phyloP scores from a whole-genome alignment of 148 eudicot genomes.

The Persicaria maculosa region DNA sequence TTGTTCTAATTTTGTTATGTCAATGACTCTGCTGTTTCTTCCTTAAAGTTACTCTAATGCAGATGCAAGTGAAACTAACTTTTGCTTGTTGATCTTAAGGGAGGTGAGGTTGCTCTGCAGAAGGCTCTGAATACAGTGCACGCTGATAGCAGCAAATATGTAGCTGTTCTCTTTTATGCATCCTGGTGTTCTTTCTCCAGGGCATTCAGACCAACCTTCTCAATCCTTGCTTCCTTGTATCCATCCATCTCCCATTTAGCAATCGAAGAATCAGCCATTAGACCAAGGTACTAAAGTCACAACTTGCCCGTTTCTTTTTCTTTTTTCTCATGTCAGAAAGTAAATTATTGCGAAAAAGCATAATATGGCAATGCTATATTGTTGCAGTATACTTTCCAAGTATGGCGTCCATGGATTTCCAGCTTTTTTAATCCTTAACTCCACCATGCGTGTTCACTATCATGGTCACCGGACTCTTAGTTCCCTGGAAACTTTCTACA shows the following conservation, averaged over 20 bases:
- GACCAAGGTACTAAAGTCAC: slow-evolving; percentile 55
- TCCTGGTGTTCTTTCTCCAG: slow-evolving; percentile 97
- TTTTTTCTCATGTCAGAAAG: neutral
- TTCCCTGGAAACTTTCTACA: slow-evolving; percentile 70
- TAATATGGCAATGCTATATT: neutral
- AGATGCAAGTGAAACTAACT: neutral
- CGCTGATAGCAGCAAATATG: slow-evolving; percentile 45
- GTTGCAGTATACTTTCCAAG: slow-evolving; percentile 76
- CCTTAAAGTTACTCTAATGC: neutral
- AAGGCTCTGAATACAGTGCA: slow-evolving; percentile 59
- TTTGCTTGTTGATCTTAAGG: slow-evolving; percentile 36
- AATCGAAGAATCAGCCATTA: slow-evolving; percentile 68
- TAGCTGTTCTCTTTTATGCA: slow-evolving; percentile 85
- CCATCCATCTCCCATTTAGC: slow-evolving; percentile 89
- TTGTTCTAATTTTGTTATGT: neutral
- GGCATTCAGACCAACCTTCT: slow-evolving; percentile 63
- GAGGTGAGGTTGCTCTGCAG: slow-evolving; percentile 72
- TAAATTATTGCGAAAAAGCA: neutral
- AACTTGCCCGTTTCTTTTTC: neutral
- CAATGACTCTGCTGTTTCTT: neutral
- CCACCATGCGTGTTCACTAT: slow-evolving; percentile 77
- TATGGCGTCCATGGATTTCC: slow-evolving; percentile 97
- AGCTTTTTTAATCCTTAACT: slow-evolving; percentile 68
- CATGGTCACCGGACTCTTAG: slow-evolving; percentile 71
- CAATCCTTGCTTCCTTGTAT: slow-evolving; percentile 58